These are phyloP conservation scores for Alternaria hordeiaustralica DNA, from an alignment of 2,329 filamentous ascomycete species.

Conservation along the genomic window DNA sequence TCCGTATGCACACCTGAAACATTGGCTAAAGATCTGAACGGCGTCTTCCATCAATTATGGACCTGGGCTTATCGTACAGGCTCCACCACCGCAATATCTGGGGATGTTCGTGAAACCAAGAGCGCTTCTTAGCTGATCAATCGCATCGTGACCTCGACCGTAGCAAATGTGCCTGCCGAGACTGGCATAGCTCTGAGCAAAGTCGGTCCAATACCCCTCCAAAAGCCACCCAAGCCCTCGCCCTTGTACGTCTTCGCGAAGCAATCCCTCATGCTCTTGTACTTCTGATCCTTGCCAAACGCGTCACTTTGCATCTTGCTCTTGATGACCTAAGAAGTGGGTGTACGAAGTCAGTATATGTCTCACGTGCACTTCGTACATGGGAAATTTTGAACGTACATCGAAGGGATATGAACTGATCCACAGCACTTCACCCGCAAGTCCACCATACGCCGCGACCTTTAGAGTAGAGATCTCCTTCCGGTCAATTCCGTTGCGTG, in stretches of 20 bases:
- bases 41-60: not conserved
- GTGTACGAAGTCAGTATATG: not conserved
- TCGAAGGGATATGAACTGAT: slow-evolving; percentile 86
- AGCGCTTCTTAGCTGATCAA: slow-evolving; percentile 20
- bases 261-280: slow-evolving; percentile 84
- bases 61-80: not conserved
- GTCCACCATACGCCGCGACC: slow-evolving; percentile 87
- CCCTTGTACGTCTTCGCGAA: slow-evolving; percentile 80
- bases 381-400: slow-evolving; percentile 56
- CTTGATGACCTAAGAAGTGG: slow-evolving; percentile 65
- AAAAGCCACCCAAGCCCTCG: slow-evolving; percentile 85
- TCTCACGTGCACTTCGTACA: not conserved
- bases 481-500: slow-evolving; percentile 75
- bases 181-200: slow-evolving; percentile 95
- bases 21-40: not conserved
- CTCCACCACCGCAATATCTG: not conserved
- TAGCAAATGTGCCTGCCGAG: slow-evolving; percentile 95
- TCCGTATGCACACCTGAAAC: not conserved
- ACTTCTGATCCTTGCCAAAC: slow-evolving; percentile 75
- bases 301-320: slow-evolving; percentile 99
- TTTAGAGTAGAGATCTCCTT: slow-evolving; percentile 82
- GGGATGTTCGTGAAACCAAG: not conserved
- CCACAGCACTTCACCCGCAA: slow-evolving; percentile 95
- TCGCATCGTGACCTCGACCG: slow-evolving; percentile 50
- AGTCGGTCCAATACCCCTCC: slow-evolving; percentile 92